A percentile compares a stretch with the other conserved stretches of the same genome.
Evolutionary conservation across 176 grass and related monocot genomes (phyloP).

Genomic region (Alopecurus myosuroides): DNA sequence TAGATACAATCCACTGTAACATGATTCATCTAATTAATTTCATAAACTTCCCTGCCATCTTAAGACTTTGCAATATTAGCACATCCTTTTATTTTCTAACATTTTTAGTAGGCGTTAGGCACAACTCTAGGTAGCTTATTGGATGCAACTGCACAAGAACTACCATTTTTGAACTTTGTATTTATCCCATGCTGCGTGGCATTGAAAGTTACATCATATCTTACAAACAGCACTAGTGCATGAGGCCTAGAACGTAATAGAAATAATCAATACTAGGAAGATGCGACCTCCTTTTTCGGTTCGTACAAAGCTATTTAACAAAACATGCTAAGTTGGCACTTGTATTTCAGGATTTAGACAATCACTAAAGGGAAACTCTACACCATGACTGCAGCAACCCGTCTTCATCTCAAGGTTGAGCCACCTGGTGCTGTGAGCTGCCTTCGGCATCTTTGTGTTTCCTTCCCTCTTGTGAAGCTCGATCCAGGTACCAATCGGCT

Average conservation of each 20-base stretch:
- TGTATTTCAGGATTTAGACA: neutral
- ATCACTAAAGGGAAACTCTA: neutral
- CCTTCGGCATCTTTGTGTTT: neutral
- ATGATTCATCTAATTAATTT: neutral
- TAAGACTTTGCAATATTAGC: neutral
- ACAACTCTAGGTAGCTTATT: neutral
- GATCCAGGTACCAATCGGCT: neutral
- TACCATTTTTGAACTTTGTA: neutral
- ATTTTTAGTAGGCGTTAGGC: neutral
- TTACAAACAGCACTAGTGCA: neutral
- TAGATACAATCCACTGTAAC: neutral
- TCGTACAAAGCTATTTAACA: neutral
- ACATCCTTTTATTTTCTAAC: neutral
- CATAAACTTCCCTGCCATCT: neutral
- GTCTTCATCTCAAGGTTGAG: neutral
- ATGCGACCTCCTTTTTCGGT: neutral
- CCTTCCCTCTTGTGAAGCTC: neutral
- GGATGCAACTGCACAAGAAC: neutral
- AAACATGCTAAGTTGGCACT: conserved; percentile 1
- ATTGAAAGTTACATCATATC: neutral
- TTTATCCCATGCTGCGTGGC: neutral
- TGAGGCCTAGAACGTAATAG: neutral
- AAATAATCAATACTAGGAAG: conserved; percentile 7
- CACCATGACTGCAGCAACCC: neutral
- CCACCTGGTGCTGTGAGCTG: neutral